These are phyloP conservation scores for Candida awuae DNA, from an alignment of 805 yeast species.

Conservation along the genomic window DNA sequence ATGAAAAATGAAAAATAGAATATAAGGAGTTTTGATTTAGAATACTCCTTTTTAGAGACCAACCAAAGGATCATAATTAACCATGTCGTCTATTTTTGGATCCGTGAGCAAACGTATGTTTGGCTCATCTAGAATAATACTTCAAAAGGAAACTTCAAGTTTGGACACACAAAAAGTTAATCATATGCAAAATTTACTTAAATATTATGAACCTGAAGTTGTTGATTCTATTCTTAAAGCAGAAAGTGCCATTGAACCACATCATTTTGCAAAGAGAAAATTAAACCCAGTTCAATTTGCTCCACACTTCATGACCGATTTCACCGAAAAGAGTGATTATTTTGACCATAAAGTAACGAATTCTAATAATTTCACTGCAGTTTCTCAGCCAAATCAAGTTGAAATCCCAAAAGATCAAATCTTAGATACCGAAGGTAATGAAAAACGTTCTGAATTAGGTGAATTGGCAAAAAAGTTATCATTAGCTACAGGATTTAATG, in stretches of 20 bases:
- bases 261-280: conserved; percentile 42
- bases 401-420: conserved; percentile 20
- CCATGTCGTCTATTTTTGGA: no score
- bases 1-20: no score
- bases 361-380: conserved; percentile 17
- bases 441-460: conserved; percentile 21
- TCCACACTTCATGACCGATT: conserved; percentile 67
- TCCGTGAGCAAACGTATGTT: conserved; percentile 13
- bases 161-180: conserved; percentile 22
- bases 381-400: conserved; percentile 22
- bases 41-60: no score
- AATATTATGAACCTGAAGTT: conserved; percentile 76
- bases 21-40: no score
- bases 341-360: conserved; percentile 51
- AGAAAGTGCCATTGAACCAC: conserved; percentile 65
- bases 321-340: conserved; percentile 58
- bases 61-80: no score
- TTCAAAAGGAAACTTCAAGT: conserved; percentile 6
- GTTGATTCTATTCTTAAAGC: conserved; percentile 77
- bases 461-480: conserved; percentile 48
- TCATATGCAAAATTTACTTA: conserved; percentile 51
- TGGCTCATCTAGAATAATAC: conserved; percentile 12
- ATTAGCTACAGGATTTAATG: conserved; percentile 58
- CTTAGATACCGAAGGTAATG: conserved; percentile 17
- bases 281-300: conserved; percentile 47